phyloP scores from a whole-genome alignment of 441 rosid genomes.

The Populus hybrid region DNA sequence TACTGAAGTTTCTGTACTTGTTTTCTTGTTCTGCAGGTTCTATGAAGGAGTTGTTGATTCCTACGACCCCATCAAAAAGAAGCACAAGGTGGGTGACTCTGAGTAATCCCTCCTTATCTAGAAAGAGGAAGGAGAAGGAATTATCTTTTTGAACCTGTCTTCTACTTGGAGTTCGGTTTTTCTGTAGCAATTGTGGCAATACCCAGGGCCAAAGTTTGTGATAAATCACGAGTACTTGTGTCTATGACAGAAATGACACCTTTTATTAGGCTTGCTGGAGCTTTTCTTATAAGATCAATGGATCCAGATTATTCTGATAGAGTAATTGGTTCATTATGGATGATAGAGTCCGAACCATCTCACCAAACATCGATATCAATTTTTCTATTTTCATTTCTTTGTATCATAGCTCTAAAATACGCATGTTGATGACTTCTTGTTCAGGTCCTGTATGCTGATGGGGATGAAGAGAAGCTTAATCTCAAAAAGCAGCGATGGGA shows the following conservation, averaged over 20 bases:
- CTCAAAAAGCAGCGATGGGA: slow-evolving; percentile 50
- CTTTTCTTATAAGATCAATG: background rate
- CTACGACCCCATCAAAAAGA: slow-evolving; percentile 37
- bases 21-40: slow-evolving; percentile 43
- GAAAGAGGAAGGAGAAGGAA: background rate
- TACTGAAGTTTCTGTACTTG: background rate
- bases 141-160: background rate
- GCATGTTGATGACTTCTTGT: slow-evolving; percentile 16
- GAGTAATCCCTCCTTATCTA: background rate
- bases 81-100: slow-evolving; percentile 48
- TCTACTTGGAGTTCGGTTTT: background rate
- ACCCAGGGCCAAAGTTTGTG: background rate
- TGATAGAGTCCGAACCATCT: background rate
- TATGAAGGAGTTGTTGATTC: slow-evolving; percentile 57
- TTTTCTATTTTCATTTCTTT: background rate
- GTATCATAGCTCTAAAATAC: slow-evolving; percentile 1
- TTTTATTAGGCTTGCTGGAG: background rate
- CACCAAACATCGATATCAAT: background rate
- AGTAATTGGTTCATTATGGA: slow-evolving; percentile 6
- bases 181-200: background rate
- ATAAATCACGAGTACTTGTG: background rate
- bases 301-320: background rate
- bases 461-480: slow-evolving; percentile 55
- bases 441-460: slow-evolving; percentile 66
- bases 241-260: background rate